Percentiles rank a stretch among this genome's conserved stretches.
phyloP scores from a whole-genome alignment of 129 eudicot species.

The Dittrichia graveolens region DNA sequence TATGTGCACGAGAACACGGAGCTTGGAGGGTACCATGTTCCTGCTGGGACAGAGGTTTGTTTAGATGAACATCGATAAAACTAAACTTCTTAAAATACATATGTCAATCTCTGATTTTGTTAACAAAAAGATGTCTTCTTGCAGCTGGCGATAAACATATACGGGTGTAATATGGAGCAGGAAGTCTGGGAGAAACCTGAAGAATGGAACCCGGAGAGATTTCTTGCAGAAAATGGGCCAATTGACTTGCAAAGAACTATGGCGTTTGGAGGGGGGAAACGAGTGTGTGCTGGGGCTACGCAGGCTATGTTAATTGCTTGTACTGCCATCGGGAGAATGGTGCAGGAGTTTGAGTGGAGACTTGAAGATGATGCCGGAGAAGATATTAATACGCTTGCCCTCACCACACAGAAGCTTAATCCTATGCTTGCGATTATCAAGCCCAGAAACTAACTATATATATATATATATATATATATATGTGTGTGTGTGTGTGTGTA shows the following conservation, averaged over 20 bases:
- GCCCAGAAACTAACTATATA: conserved; percentile 26
- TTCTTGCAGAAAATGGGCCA: conserved; percentile 31
- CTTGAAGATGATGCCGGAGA: conserved; percentile 43
- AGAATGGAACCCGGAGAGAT: conserved; percentile 62
- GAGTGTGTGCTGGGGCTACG: conserved; percentile 44
- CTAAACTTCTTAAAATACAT: not conserved
- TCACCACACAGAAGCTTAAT: conserved; percentile 59
- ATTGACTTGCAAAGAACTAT: conserved; percentile 32
- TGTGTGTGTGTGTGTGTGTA: not conserved
- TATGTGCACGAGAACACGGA: conserved; percentile 48
- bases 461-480: no score
- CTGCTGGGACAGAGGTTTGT: conserved; percentile 61
- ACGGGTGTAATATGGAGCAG: conserved; percentile 59
- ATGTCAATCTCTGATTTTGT: not conserved
- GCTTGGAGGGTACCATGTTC: conserved; percentile 57
- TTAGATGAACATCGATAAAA: not conserved
- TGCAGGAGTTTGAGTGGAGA: conserved; percentile 68
- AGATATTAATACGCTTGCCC: conserved; percentile 45
- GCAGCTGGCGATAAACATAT: conserved; percentile 49
- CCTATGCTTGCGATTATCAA: conserved; percentile 54
- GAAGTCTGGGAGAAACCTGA: conserved; percentile 58
- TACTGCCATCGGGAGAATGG: conserved; percentile 44
- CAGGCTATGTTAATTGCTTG: conserved; percentile 58
- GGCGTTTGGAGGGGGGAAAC: conserved; percentile 42
- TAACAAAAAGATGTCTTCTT: not conserved